Evolutionary conservation across 495 filamentous ascomycete genomes (phyloP), one percentile per base, ranked within the genome.

Genomic region (Cetradonia linearis): DNA sequence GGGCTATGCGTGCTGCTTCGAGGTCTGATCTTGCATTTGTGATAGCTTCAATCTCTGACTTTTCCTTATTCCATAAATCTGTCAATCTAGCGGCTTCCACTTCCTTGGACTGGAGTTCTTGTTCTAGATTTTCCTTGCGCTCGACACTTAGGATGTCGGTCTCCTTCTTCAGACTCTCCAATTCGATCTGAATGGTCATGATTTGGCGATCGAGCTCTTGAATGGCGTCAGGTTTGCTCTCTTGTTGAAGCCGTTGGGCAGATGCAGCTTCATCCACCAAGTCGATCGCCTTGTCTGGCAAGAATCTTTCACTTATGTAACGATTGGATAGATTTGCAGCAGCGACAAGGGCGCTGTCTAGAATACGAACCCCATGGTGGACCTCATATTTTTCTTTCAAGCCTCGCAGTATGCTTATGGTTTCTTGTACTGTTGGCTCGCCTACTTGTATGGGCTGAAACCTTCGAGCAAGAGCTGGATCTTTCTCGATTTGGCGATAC

Each of bases 311-410:
- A 47, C 89, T 95, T 63, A 98, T 93, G 67, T 98, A 98, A 34
- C 93, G 87, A 66, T 97, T 96, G 56, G 87, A 91, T 70, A 91
- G 87, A 0, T 87, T 87, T 10, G 93, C 92, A 20, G 93, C 93
- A 5, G 93, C 87, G 8, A 98, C 92, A 20, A 96, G 77, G 14
- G 93, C 91, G 25, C 83, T 87, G 68, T 97, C 93, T 0, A 90
- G 94, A 61, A 98, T 97, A 59, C 92, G 78, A 7, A 97, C 91
- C 69, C 77, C 77, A 70, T 98, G 93, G 66, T 98, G 93, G 16
- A 96, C 89, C 70, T 98, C 93, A 67, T 98, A 98, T 56, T 87
- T 86, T 63, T 96, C 89, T 68, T 96, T 96, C 73, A 98, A 95
- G 57, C 92, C 93, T 67, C 93, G 85, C 0, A 98, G 79, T 60